phyloP scores from a whole-genome alignment of 106 monocot genomes.

The Platanthera guangdongensis region DNA sequence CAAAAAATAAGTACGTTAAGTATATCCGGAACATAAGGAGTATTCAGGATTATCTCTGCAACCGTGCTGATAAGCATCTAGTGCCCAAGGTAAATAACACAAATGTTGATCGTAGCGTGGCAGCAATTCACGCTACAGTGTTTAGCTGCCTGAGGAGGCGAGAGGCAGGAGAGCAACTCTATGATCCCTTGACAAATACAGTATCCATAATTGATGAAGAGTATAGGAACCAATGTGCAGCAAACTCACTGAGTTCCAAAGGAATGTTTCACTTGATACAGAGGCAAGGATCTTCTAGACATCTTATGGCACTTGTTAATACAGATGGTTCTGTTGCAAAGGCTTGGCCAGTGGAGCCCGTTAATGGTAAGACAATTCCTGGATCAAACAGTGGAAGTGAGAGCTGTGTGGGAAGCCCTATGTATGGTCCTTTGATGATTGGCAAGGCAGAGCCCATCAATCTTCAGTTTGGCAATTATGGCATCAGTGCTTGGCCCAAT shows the following conservation, averaged over 20 bases:
- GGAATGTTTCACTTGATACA: conserved; percentile 50
- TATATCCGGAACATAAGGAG: conserved; percentile 75
- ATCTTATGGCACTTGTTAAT: conserved; percentile 39
- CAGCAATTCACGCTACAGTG: conserved; percentile 43
- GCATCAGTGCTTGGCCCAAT: conserved; percentile 43
- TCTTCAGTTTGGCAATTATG: conserved; percentile 43
- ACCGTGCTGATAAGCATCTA: conserved; percentile 40
- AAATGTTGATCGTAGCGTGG: conserved; percentile 20
- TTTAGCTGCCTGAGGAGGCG: conserved; percentile 47
- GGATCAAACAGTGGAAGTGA: conserved; percentile 7
- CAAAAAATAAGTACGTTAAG: conserved; percentile 75
- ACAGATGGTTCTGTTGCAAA: conserved; percentile 41
- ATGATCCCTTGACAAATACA: conserved; percentile 41
- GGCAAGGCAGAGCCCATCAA: conserved; percentile 16
- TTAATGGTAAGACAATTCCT: conserved; percentile 10
- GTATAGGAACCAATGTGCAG: conserved; percentile 40
- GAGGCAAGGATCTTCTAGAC: conserved; percentile 36
- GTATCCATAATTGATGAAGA: conserved; percentile 35
- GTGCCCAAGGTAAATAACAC: conserved; percentile 51
- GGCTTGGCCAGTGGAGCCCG: conserved; percentile 21
- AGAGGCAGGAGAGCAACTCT: conserved; percentile 27
- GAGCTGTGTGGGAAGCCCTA: conserved; percentile 18
- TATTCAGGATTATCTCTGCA: conserved; percentile 70
- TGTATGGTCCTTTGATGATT: conserved; percentile 22
- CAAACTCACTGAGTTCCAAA: conserved; percentile 40